These are phyloP conservation scores for Panaeolus papilionaceus DNA, from an alignment of 768 basidiomycete species.

Conservation along the genomic window DNA sequence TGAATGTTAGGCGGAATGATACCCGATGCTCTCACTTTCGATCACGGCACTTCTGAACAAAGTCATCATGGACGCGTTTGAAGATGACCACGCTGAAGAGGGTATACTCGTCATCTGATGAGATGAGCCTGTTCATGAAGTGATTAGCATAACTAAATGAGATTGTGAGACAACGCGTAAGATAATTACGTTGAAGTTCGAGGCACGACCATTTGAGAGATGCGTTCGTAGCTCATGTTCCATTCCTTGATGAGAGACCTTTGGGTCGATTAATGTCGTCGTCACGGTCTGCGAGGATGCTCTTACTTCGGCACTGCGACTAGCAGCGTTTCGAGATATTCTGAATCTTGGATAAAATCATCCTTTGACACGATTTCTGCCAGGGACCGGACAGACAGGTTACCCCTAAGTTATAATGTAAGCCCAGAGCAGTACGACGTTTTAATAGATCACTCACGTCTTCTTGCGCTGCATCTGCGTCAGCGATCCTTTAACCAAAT, in stretches of 20 bases:
- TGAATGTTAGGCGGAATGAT: constrained; percentile 12
- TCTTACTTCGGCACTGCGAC: constrained; percentile 94
- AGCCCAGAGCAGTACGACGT: background rate
- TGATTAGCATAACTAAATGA: constrained; percentile 17
- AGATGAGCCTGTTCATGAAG: constrained; percentile 59
- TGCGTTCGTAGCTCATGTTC: constrained; percentile 86
- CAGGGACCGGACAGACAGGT: constrained; percentile 90
- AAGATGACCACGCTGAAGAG: constrained; percentile 90
- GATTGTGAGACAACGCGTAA: constrained; percentile 16
- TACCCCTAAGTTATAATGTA: constrained; percentile 64
- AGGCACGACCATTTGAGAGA: constrained; percentile 91
- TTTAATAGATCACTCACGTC: constrained; percentile 54
- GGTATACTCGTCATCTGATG: constrained; percentile 88
- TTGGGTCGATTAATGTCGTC: constrained; percentile 42
- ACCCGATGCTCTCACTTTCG: constrained; percentile 69
- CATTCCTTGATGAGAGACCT: constrained; percentile 86
- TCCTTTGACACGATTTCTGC: constrained; percentile 84
- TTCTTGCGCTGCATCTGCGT: constrained; percentile 94
- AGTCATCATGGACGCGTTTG: constrained; percentile 90
- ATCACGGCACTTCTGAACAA: constrained; percentile 92
- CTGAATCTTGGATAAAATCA: constrained; percentile 87
- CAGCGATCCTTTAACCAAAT: constrained; percentile 91
- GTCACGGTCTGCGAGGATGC: constrained; percentile 21
- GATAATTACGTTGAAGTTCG: constrained; percentile 80
- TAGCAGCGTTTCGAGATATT: constrained; percentile 91